Evolutionary conservation across 2,329 filamentous ascomycete genomes (phyloP).

Genomic region (Coleophoma cylindrospora): DNA sequence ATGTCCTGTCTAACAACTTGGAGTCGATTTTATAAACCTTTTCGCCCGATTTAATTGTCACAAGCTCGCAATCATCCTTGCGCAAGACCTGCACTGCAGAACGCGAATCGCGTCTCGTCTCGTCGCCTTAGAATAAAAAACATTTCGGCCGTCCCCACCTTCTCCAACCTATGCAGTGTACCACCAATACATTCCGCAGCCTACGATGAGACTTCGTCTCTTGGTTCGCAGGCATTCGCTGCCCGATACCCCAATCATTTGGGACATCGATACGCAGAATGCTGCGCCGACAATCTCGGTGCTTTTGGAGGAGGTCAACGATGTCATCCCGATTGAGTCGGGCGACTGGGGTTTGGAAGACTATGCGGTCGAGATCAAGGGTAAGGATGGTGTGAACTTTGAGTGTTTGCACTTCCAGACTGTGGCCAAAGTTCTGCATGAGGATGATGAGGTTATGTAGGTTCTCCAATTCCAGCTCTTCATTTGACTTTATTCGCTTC

Average conservation of each 20-base stretch:
- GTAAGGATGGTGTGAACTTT: constrained; percentile 54
- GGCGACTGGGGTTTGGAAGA: constrained; percentile 82
- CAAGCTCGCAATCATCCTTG: background rate
- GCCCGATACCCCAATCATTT: constrained; percentile 67
- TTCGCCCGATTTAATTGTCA: background rate
- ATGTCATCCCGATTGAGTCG: constrained; percentile 75
- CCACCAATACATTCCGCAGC: constrained; percentile 4
- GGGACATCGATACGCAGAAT: constrained; percentile 54
- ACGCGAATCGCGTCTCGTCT: background rate
- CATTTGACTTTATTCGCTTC: background rate
- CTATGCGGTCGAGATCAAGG: constrained; percentile 73
- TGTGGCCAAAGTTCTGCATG: constrained; percentile 64
- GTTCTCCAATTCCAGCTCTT: constrained; percentile 25
- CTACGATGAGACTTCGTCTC: constrained; percentile 65
- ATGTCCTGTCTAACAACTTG: no score
- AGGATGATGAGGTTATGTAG: constrained; percentile 80
- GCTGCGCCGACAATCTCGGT: constrained; percentile 61
- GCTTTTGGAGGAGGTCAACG: constrained; percentile 74
- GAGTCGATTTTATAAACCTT: no score
- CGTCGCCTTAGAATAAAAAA: background rate
- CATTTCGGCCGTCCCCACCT: background rate
- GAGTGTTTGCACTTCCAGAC: constrained; percentile 85
- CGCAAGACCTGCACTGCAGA: background rate
- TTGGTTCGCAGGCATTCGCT: constrained; percentile 68
- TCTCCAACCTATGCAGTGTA: background rate